Evolutionary conservation across 2,329 filamentous ascomycete genomes (phyloP), one percentile per base, ranked within the genome.

Genomic region (Clarireedia hainanense): DNA sequence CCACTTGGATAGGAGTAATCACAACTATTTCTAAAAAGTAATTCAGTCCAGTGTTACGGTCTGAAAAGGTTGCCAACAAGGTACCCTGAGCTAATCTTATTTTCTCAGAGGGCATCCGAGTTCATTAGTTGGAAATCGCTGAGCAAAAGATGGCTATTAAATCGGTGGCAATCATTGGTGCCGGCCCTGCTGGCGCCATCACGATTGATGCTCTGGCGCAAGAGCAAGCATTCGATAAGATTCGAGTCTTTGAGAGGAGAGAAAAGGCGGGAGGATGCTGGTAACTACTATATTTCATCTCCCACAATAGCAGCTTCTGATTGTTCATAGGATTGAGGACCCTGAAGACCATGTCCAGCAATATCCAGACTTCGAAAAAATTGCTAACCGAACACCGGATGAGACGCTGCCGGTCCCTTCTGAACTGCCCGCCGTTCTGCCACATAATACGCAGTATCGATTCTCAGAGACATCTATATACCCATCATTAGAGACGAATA

Each of bases 401-500:
- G 63, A 69, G 5, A 74, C 79, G 2, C 48, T 80, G 0, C 27
- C 70, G 2, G 70, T 81, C 20, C 81, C 81, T 0, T 55, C 68
- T 2, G 58, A 62, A 0, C 67, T 84, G 0, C 82, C 81, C 3
- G 70, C 75, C 0, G 68, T 72, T 52, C 72, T 73, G 0, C 72
- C 75, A 0, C 72, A 71, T 42, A 67, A 70, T 12, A 57, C 65
- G 1, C 73, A 74, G 56, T 73, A 76, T 17, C 76, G 80, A 2
- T 83, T 78, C 62, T 69, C 73, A 12, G 80, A 84, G 57, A 80
- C 81, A 0, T 79, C 79, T 0, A 74, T 85, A 17, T 86, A 86
- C 60, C 79, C 80, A 0, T 77, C 79, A 20, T 70, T 86, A n/a
- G 80, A 86, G 64, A 86, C 82, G 2, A 87, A 87, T 60, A 78